These are phyloP conservation scores for Erodium trifolium DNA, from an alignment of 441 rosid genomes.

Conservation along the genomic window DNA sequence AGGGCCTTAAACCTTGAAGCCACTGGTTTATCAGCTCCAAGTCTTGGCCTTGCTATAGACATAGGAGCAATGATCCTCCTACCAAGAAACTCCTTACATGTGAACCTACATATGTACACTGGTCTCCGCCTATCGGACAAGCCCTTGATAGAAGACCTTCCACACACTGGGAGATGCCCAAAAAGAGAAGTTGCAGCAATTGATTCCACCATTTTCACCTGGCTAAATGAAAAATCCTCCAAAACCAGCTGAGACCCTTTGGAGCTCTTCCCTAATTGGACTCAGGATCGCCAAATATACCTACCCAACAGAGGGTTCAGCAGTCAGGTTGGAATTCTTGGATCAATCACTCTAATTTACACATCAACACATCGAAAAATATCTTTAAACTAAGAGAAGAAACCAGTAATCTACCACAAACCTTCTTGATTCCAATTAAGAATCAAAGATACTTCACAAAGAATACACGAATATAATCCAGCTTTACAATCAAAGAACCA, in stretches of 20 bases:
- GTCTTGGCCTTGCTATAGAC: constrained; percentile 23
- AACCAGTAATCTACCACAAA: constrained; percentile 18
- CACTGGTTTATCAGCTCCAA: constrained; percentile 25
- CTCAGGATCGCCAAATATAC: constrained; percentile 11
- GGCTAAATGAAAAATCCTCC: constrained; percentile 9
- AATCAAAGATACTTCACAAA: constrained; percentile 12
- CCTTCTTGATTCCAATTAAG: constrained; percentile 20
- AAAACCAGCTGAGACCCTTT: constrained; percentile 9
- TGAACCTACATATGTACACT: constrained; percentile 24
- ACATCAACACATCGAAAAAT: constrained; percentile 14
- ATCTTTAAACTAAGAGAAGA: constrained; percentile 3
- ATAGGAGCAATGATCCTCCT: constrained; percentile 25
- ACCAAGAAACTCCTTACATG: constrained; percentile 26
- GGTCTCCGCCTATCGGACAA: constrained; percentile 28
- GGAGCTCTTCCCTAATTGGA: constrained; percentile 11
- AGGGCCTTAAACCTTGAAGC: constrained; percentile 44
- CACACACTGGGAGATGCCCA: constrained; percentile 40
- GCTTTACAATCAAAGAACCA: constrained; percentile 26
- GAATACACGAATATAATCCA: constrained; percentile 25
- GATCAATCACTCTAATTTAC: constrained; percentile 11
- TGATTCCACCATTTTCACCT: constrained; percentile 58
- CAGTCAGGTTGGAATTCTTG: neutral
- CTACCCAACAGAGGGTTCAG: constrained; percentile 11
- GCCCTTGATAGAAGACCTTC: constrained; percentile 32
- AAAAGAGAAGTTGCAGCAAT: constrained; percentile 54